Percentiles rank a stretch among this genome's conserved stretches.
Evolutionary conservation across 2,329 filamentous ascomycete genomes (phyloP).

Genomic region (Didymella lethalis): DNA sequence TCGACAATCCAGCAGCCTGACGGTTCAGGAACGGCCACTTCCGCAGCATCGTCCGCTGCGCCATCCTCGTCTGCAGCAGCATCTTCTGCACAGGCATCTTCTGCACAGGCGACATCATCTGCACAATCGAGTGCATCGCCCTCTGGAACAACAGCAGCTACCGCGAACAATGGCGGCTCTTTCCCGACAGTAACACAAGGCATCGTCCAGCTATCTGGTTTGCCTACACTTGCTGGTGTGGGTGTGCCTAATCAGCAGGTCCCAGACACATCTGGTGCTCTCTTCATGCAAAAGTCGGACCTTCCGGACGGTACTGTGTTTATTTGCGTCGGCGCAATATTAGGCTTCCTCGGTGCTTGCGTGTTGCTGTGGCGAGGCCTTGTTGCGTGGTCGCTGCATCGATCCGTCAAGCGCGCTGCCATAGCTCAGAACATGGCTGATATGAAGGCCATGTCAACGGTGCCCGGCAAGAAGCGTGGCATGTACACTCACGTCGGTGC

Average conservation of each 20-base stretch:
- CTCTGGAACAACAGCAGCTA: conserved; percentile 17
- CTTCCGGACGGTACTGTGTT: conserved; percentile 94
- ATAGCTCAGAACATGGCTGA: conserved; percentile 74
- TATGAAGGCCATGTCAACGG: conserved; percentile 68
- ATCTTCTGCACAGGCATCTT: conserved; percentile 28
- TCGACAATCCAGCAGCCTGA: conserved; percentile 36
- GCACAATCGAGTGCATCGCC: conserved; percentile 24
- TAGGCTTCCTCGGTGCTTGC: conserved; percentile 82
- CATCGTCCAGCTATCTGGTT: conserved; percentile 46
- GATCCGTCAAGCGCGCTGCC: conserved; percentile 87
- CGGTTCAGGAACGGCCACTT: conserved; percentile 27
- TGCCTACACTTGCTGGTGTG: conserved; percentile 65
- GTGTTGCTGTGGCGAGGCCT: conserved; percentile 88
- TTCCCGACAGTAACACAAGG: conserved; percentile 27
- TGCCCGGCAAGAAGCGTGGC: conserved; percentile 49
- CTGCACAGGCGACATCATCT: conserved; percentile 27
- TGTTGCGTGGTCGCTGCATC: conserved; percentile 89
- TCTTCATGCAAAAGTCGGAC: conserved; percentile 88
- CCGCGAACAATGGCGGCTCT: conserved; percentile 20
- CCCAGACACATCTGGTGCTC: conserved; percentile 82
- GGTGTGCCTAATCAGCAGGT: conserved; percentile 75
- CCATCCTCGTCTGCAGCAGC: conserved; percentile 32
- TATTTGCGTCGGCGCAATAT: conserved; percentile 87
- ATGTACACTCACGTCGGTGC: conserved; percentile 56
- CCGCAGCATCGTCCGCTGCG: conserved; percentile 26